Conservation (phyloP, 495 filamentous ascomycete species). For the Penicillium ochrochloron region DNA sequence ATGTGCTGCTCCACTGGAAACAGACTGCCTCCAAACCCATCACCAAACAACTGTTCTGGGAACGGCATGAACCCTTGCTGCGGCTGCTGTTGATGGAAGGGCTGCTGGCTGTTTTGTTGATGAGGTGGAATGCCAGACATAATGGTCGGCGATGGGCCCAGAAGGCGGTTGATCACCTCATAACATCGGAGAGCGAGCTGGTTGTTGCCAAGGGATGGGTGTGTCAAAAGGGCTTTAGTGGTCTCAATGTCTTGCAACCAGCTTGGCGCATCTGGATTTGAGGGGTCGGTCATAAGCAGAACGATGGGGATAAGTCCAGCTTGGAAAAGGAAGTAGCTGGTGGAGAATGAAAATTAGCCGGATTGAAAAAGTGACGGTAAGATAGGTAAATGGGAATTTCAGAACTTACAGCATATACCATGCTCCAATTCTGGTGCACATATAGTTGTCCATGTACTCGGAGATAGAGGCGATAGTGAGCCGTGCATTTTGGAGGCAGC, state of each 20-base stretch:
- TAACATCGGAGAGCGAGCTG: conserved; percentile 49
- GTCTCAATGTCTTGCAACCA: conserved; percentile 55
- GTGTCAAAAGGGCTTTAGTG: conserved; percentile 49
- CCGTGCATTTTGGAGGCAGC: conserved; percentile 50
- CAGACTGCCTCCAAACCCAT: conserved; percentile 42
- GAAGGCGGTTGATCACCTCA: conserved; percentile 51
- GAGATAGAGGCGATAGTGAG: conserved; percentile 51
- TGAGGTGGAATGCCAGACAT: conserved; percentile 1
- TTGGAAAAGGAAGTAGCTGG: conserved; percentile 59
- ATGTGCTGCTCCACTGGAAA: conserved; percentile 47
- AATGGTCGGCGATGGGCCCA: conserved; percentile 35
- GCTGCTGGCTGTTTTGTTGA: conserved; percentile 13
- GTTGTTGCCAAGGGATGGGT: conserved; percentile 49
- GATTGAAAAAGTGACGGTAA: too few species aligned
- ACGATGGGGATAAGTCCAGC: conserved; percentile 56
- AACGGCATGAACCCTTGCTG: conserved; percentile 46
- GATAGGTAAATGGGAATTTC: not conserved
- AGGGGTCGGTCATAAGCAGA: conserved; percentile 53
- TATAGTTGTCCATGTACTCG: conserved; percentile 47
- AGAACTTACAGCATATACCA: conserved; percentile 57
- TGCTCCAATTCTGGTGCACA: conserved; percentile 49
- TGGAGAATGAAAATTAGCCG: not conserved
- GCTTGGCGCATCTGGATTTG: conserved; percentile 43
- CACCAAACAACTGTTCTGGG: conserved; percentile 46
- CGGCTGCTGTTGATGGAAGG: conserved; percentile 19